Conservation (phyloP, 2,329 filamentous ascomycete species). For the Sphaerostilbella broomeana region DNA sequence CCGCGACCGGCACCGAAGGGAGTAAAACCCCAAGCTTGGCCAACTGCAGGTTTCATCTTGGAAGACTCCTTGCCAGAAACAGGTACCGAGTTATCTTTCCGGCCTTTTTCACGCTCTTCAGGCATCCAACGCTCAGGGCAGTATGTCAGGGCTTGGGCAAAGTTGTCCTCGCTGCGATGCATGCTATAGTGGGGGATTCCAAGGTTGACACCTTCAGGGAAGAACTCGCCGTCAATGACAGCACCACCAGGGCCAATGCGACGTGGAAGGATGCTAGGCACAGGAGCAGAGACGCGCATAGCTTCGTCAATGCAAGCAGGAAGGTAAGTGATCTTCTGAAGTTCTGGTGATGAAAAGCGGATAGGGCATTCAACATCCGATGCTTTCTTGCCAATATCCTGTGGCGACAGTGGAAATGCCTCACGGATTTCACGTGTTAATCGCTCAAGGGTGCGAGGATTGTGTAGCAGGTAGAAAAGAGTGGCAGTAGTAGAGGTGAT, state of each 20-base stretch:
- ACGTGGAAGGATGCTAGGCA: conserved; percentile 2
- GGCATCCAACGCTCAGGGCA: conserved; percentile 6
- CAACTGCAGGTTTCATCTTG: background rate
- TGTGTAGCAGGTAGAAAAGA: conserved; percentile 7
- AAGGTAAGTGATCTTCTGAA: conserved; percentile 6
- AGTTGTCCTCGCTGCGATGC: conserved; percentile 3
- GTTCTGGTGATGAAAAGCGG: conserved; percentile 2
- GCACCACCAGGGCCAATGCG: background rate
- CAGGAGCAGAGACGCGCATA: conserved; percentile 7
- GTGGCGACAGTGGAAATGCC: background rate
- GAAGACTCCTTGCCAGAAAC: too few species aligned
- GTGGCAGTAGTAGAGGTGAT: conserved; percentile 5
- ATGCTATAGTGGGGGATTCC: conserved; percentile 7
- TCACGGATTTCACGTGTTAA: conserved; percentile 6
- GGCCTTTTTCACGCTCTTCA: too few species aligned
- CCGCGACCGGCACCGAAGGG: conserved; percentile 3
- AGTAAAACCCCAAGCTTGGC: conserved; percentile 1
- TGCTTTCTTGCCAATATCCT: background rate
- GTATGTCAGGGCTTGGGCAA: conserved; percentile 2
- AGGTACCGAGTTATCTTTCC: too few species aligned
- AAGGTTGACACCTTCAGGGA: conserved; percentile 7
- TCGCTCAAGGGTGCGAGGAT: conserved; percentile 1
- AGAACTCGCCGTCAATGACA: conserved; percentile 8
- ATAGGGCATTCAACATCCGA: background rate
- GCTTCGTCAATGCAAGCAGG: conserved; percentile 12